Percentiles rank a stretch among this genome's conserved stretches.
Evolutionary conservation across 2,329 filamentous ascomycete species (phyloP).

Genomic region (Metarhizium humberi): DNA sequence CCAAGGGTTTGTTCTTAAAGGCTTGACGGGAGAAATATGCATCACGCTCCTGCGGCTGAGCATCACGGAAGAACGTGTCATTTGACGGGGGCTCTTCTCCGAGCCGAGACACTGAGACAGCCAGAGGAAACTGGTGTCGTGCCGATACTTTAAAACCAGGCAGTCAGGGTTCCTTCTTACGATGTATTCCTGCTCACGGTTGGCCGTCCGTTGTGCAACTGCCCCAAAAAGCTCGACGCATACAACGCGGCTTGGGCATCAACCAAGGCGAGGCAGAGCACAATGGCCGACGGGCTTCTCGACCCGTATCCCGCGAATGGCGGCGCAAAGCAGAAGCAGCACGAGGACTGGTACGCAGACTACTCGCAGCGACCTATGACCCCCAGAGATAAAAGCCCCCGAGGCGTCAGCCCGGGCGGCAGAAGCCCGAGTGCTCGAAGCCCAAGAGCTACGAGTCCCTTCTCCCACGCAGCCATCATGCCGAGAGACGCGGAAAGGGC

Average conservation of each 20-base stretch:
- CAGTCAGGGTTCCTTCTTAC: not conserved
- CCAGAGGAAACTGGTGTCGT: not conserved
- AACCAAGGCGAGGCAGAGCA: not conserved
- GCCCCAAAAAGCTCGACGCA: not conserved
- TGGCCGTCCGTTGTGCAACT: not conserved
- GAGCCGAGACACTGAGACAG: not conserved
- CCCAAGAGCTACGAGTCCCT: slow-evolving; percentile 1
- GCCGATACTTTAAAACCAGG: not conserved
- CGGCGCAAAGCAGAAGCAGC: not conserved
- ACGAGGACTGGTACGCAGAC: not conserved
- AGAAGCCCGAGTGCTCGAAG: not conserved
- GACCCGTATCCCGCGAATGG: not conserved
- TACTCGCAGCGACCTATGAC: not conserved
- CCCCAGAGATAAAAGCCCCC: not conserved
- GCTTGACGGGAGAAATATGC: not conserved
- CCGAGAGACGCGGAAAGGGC: not conserved
- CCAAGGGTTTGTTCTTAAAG: not conserved
- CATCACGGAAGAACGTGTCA: not conserved
- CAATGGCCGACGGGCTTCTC: slow-evolving; percentile 4
- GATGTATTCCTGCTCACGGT: not conserved
- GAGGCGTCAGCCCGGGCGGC: not conserved
- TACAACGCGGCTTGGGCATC: not conserved
- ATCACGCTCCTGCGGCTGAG: not conserved
- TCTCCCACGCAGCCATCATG: not conserved
- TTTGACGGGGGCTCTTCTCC: not conserved